phyloP scores from a whole-genome alignment of 805 yeast species.

The Kluyveromyces lactis region DNA sequence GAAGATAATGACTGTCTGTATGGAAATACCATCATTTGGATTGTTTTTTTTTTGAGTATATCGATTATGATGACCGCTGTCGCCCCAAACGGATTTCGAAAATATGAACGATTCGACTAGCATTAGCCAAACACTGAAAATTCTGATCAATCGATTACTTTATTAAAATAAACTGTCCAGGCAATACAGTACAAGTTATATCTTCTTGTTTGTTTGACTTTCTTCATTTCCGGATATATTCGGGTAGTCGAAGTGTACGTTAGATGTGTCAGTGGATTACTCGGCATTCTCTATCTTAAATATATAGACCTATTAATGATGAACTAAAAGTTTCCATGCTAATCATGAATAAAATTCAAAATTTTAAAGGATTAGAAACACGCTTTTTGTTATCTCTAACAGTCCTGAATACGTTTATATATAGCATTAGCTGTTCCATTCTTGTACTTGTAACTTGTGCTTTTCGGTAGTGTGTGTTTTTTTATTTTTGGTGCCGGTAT shows the following conservation, averaged over 20 bases:
- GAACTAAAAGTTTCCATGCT: constrained; percentile 26
- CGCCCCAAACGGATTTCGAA: constrained; percentile 34
- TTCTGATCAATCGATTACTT: constrained; percentile 22
- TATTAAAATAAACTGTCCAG: neutral
- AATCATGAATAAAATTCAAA: constrained; percentile 23
- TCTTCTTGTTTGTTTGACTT: constrained; percentile 4
- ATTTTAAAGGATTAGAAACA: neutral
- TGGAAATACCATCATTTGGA: too few species aligned
- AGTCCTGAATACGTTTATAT: constrained; percentile 1
- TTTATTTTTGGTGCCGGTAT: too few species aligned
- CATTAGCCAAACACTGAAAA: constrained; percentile 34
- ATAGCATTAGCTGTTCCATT: too few species aligned
- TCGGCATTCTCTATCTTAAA: neutral
- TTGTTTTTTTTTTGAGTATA: too few species aligned
- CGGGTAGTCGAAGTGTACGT: too few species aligned
- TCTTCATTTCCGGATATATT: neutral
- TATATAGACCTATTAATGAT: constrained; percentile 5
- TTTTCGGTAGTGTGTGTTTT: too few species aligned
- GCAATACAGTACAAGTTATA: constrained; percentile 1
- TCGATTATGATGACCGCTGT: constrained; percentile 30
- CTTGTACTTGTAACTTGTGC: too few species aligned
- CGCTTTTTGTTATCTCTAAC: neutral
- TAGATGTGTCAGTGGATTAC: too few species aligned
- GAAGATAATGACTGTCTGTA: too few species aligned
- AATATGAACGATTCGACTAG: constrained; percentile 20